phyloP scores from a whole-genome alignment of 106 monocot genomes.

The Dioscorea alata region DNA sequence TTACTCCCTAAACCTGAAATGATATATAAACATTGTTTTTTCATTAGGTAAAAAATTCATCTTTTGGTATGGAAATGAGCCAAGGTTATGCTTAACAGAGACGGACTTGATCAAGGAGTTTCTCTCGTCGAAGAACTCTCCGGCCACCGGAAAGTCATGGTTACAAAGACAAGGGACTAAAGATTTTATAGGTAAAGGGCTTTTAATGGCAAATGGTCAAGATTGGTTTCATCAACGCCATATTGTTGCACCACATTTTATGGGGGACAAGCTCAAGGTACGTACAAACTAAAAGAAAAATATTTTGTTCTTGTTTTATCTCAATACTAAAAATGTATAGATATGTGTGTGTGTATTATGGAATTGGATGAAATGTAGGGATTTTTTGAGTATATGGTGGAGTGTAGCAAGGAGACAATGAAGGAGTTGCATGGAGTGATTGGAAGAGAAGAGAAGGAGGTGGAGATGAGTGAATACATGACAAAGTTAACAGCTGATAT shows the following conservation, averaged over 20 bases:
- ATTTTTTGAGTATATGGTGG: slow-evolving; percentile 69
- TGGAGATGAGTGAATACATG: slow-evolving; percentile 81
- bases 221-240: slow-evolving; percentile 87
- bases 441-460: slow-evolving; percentile 21
- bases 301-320: background rate
- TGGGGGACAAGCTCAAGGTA: slow-evolving; percentile 92
- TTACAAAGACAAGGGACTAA: slow-evolving; percentile 71
- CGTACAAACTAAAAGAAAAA: slow-evolving; percentile 11
- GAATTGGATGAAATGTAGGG: slow-evolving; percentile 24
- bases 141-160: slow-evolving; percentile 77
- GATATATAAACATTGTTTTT: background rate
- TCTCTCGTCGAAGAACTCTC: slow-evolving; percentile 58
- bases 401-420: slow-evolving; percentile 68
- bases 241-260: slow-evolving; percentile 78
- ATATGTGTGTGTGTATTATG: background rate
- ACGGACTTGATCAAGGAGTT: slow-evolving; percentile 83
- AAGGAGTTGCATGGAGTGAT: slow-evolving; percentile 29
- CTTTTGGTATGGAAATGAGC: slow-evolving; percentile 92
- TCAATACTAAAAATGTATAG: background rate
- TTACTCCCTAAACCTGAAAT: too few relatives aligned
- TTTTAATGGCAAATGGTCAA: slow-evolving; percentile 88
- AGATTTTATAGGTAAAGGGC: slow-evolving; percentile 82
- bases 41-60: slow-evolving; percentile 66
- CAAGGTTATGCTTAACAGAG: slow-evolving; percentile 83
- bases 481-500: slow-evolving; percentile 72